Base-by-base conservation (phyloP, 2,329 filamentous ascomycete genomes). In the Sporothrix protearum region DNA sequence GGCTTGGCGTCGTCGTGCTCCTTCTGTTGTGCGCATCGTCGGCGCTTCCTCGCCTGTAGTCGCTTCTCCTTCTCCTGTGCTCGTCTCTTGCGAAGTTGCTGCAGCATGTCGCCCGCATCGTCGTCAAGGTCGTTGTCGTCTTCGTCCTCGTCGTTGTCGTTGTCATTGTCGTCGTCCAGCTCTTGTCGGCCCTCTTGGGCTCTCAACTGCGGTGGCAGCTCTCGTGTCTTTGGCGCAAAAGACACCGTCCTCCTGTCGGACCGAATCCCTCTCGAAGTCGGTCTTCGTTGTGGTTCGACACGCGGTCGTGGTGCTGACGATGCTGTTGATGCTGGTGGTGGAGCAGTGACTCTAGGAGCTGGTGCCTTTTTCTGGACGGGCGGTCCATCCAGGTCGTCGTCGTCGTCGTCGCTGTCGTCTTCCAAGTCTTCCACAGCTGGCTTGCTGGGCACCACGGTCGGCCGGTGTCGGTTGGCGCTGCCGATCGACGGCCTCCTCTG, bases 381-480 rank as follows among this genome's bases (percentile, higher is more conserved):
- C 1, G 73, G 71, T 1, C 73, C 73, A 19, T 74, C 73, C 6
- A 74, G 72, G 16, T 73, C 71, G 14, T 74, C 73, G 0, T 68
- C 69, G 68, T 73, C 73, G 2, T 66, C 47, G 25, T 71, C 67
- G 36, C 59, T 51, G n/a, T 49, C 53, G n/a, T 71, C 63, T 7
- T 39, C 55, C 12, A 14, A 47, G n/a, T 71, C 7, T 49, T n/a
- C 36, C 19, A 30, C 33, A 6, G 7, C 3, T 2, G 12, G 2
- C 25, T 67, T 28, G 3, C 47, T 12, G 12, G 16, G 7, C 19
- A 19, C 2, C 47, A n/a, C n/a, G 0, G 47, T 1, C 22, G 47
- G 47, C 10, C 47, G n/a, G 6, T 22, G 47, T 5, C 39, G 6
- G 6, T 12, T 42, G 6, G 39, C 6, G 12, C 39, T 42, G 2